Evolutionary conservation across 805 yeast genomes (phyloP).

Genomic region (Ascoidea tarda): DNA sequence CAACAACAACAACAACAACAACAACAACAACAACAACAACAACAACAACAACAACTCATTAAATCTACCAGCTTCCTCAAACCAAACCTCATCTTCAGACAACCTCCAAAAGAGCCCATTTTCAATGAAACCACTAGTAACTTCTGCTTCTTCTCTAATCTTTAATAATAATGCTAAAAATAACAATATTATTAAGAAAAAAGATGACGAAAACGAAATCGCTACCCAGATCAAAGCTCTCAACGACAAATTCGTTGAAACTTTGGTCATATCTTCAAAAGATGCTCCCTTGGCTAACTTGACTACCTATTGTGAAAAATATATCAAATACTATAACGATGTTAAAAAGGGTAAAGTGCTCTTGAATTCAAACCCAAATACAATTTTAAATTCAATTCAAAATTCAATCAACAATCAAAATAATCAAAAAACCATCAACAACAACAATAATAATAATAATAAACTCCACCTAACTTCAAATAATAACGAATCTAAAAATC

Average conservation of each 20-base stretch:
- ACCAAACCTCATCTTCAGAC: neutral
- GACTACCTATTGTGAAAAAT: constrained; percentile 8
- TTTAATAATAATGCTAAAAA: neutral
- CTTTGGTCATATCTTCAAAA: constrained; percentile 2
- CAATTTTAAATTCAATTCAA: neutral
- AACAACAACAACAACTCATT: neutral
- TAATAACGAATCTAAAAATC: constrained; percentile 1
- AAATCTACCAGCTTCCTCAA: neutral
- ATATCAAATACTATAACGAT: constrained; percentile 7
- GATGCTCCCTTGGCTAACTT: constrained; percentile 10
- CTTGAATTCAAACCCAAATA: neutral
- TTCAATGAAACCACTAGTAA: neutral
- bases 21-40: neutral
- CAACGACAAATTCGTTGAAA: constrained; percentile 8
- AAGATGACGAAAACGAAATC: neutral
- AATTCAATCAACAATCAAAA: neutral
- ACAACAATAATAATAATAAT: neutral
- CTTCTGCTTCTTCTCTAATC: neutral
- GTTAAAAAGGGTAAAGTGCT: constrained; percentile 1
- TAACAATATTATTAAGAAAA: neutral
- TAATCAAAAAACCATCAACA: neutral
- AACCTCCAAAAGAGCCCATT: neutral
- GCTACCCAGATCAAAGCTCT: constrained; percentile 10
- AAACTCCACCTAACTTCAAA: neutral
- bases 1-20: too few relatives aligned